These are phyloP conservation scores for Fraxinus cuspidata DNA, from an alignment of 257 asterid genomes.

Conservation along the genomic window DNA sequence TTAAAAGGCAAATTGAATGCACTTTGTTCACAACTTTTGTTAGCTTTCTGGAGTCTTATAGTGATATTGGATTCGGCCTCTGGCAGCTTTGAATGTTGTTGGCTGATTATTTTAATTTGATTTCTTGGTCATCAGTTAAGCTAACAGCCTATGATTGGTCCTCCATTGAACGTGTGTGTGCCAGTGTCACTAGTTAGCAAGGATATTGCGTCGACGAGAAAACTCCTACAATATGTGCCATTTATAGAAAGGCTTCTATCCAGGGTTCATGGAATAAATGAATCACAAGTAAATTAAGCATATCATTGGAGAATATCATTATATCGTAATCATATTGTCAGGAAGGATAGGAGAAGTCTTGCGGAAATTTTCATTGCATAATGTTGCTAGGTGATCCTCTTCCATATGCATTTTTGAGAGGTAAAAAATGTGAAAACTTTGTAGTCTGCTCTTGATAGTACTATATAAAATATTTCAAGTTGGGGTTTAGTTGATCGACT, in stretches of 20 bases:
- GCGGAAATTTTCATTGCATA: background rate
- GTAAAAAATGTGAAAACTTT: background rate
- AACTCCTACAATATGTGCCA: background rate
- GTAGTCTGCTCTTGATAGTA: background rate
- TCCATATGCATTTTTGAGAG: background rate
- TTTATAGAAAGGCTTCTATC: background rate
- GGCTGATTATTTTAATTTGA: background rate
- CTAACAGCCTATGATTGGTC: background rate
- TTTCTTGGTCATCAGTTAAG: background rate
- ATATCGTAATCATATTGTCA: background rate
- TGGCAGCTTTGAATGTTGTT: background rate
- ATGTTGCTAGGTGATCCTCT: background rate
- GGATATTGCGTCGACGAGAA: background rate
- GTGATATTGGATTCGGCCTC: background rate
- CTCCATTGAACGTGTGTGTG: background rate
- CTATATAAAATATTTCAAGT: background rate
- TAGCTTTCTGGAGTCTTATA: background rate
- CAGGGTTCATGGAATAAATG: background rate
- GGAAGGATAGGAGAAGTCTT: background rate
- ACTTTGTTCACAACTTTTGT: background rate
- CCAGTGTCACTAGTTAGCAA: background rate
- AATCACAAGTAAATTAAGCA: background rate
- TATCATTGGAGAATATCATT: background rate
- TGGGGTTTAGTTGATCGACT: background rate
- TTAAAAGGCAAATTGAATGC: background rate